These are phyloP conservation scores for Mycena sanguinolenta DNA, from an alignment of 768 basidiomycete genomes.

Conservation along the genomic window DNA sequence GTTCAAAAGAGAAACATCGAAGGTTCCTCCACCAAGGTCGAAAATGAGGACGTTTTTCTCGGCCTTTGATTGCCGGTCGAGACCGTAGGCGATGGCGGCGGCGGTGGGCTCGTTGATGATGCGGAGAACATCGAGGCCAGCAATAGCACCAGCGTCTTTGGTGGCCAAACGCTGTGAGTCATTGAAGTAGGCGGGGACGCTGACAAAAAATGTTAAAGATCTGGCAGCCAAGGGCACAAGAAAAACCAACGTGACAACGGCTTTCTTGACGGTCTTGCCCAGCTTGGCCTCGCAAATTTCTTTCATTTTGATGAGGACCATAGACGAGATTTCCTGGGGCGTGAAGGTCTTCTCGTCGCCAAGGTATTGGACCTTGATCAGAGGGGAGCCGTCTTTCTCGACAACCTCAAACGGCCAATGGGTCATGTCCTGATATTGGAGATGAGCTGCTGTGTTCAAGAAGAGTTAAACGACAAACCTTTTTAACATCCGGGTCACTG, in stretches of 20 bases:
- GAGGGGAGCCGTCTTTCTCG: conserved; percentile 96
- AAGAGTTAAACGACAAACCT: conserved; percentile 59
- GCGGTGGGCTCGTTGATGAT: conserved; percentile 99
- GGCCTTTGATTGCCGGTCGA: conserved; percentile 92
- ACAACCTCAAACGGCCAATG: conserved; percentile 99
- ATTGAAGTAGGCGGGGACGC: conserved; percentile 99
- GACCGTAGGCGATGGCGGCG: conserved; percentile 98
- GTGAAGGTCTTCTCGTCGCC: conserved; percentile 96
- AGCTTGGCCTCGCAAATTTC: conserved; percentile 99
- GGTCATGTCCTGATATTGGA: conserved; percentile 77
- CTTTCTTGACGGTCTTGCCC: conserved; percentile 98
- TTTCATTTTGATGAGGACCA: conserved; percentile 99
- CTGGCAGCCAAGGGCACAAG: conserved; percentile 13
- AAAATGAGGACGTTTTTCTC: conserved; percentile 99
- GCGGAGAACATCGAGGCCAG: conserved; percentile 98
- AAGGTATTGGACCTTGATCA: conserved; percentile 97
- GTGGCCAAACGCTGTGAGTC: conserved; percentile 99
- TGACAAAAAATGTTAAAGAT: conserved; percentile 44
- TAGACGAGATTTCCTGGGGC: conserved; percentile 99
- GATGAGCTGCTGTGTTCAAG: conserved; percentile 27
- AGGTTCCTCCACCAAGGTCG: conserved; percentile 99
- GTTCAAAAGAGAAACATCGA: conserved; percentile 99
- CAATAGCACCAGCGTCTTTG: conserved; percentile 98
- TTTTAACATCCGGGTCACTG: conserved; percentile 94
- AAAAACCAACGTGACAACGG: conserved; percentile 91